Conservation (phyloP, 768 basidiomycete genomes). For the Chalciporus sphaerocephalus region DNA sequence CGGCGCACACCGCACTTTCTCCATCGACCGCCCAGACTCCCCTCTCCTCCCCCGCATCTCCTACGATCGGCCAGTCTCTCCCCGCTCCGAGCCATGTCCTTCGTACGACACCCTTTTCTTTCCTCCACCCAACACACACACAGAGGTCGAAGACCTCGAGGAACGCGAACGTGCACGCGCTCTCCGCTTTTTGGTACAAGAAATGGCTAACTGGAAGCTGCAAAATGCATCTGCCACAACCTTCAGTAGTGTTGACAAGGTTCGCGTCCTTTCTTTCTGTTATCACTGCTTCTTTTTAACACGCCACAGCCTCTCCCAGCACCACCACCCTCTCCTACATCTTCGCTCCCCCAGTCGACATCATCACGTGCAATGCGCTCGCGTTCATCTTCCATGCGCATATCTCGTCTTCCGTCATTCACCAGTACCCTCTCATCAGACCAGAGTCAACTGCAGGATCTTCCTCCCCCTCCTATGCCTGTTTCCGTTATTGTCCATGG, state of each 20-base stretch:
- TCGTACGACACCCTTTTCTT: slow-evolving; percentile 36
- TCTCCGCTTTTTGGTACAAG: slow-evolving; percentile 34
- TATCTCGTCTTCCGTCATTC: slow-evolving; percentile 31
- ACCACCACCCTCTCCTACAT: not conserved
- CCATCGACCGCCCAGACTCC: slow-evolving; percentile 15
- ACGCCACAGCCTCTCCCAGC: slow-evolving; percentile 16
- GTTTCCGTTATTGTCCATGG: slow-evolving; percentile 1
- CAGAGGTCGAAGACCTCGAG: slow-evolving; percentile 16
- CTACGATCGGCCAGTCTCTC: not conserved
- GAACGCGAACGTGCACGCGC: slow-evolving; percentile 33
- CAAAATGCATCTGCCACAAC: not conserved
- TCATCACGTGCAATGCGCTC: slow-evolving; percentile 29
- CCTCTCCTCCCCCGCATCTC: slow-evolving; percentile 14
- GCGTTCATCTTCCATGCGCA: slow-evolving; percentile 28
- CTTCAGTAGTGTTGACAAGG: slow-evolving; percentile 8
- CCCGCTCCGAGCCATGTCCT: slow-evolving; percentile 11
- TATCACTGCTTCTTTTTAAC: not conserved
- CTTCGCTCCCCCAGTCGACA: slow-evolving; percentile 15
- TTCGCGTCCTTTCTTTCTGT: not conserved
- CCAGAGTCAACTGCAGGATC: slow-evolving; percentile 12
- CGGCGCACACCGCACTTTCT: slow-evolving; percentile 21
- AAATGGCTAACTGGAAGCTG: slow-evolving; percentile 25
- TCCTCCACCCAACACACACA: slow-evolving; percentile 11
- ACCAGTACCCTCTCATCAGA: slow-evolving; percentile 31
- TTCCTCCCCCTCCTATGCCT: slow-evolving; percentile 8